These are phyloP conservation scores for Vairimorpha necatrix DNA, from an alignment of 371 early-diverging fungal genomes.

Conservation along the genomic window DNA sequence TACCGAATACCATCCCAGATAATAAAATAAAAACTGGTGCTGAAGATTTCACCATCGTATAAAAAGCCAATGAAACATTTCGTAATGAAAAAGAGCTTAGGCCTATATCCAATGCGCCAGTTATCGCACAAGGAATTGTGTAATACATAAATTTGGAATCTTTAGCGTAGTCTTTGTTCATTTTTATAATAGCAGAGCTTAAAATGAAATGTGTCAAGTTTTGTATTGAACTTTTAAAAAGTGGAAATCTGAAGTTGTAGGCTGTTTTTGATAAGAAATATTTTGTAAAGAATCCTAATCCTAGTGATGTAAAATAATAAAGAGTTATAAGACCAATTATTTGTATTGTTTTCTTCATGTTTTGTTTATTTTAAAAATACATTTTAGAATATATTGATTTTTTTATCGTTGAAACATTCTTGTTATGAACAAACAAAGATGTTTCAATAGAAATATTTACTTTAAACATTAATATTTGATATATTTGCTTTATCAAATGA, in stretches of 20 bases:
- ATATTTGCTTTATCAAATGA: no score
- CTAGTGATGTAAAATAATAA: conserved; percentile 52
- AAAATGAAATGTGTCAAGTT: conserved; percentile 61
- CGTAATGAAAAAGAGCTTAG: conserved; percentile 59
- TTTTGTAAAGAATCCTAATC: conserved; percentile 59
- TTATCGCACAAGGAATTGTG: conserved; percentile 55
- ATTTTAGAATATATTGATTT: no score
- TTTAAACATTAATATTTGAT: no score
- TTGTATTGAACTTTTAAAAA: conserved; percentile 54
- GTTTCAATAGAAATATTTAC: no score
- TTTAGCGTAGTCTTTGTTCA: conserved; percentile 31
- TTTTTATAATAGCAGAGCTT: conserved; percentile 30
- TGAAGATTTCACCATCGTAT: conserved; percentile 64
- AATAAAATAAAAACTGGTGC: conserved; percentile 64
- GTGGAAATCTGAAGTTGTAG: conserved; percentile 64
- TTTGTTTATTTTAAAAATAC: conserved; percentile 24
- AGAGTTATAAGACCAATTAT: conserved; percentile 20
- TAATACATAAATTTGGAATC: conserved; percentile 8
- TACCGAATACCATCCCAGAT: conserved; percentile 59
- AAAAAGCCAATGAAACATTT: conserved; percentile 60
- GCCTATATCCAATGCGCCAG: conserved; percentile 60
- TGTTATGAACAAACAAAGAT: not conserved
- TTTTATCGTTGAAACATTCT: not conserved
- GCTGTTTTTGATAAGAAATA: conserved; percentile 53
- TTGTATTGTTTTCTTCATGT: conserved; percentile 16